These are phyloP conservation scores for Triglochin maritima DNA, from an alignment of 106 monocot species.

Conservation along the genomic window DNA sequence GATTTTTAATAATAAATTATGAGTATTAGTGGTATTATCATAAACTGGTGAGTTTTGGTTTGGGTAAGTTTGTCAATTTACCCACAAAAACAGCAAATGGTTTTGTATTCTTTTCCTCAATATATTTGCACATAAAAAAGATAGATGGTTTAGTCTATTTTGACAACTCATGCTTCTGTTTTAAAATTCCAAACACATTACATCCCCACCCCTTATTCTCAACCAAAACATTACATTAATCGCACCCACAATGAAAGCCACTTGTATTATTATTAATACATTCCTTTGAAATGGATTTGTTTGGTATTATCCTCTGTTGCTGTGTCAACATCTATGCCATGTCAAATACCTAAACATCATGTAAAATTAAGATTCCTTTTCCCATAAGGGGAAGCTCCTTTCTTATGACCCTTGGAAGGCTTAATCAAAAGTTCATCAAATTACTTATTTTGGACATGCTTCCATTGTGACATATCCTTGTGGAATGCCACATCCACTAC, in stretches of 20 bases:
- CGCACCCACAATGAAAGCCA: conserved; percentile 7
- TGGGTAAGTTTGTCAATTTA: background rate
- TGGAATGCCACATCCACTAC: background rate
- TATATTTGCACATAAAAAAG: background rate
- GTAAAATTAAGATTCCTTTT: conserved; percentile 11
- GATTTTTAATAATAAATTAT: too few relatives aligned
- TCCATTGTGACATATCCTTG: too few relatives aligned
- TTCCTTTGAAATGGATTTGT: conserved; percentile 11
- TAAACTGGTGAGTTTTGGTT: too few relatives aligned
- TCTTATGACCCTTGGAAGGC: background rate
- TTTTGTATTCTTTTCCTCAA: background rate
- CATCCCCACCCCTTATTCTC: background rate
- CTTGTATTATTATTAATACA: conserved; percentile 5
- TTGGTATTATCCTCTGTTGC: conserved; percentile 26
- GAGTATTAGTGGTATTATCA: too few relatives aligned
- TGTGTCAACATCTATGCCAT: conserved; percentile 33
- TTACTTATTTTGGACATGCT: background rate
- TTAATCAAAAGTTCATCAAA: background rate
- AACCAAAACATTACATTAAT: conserved; percentile 2
- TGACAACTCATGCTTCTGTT: conserved; percentile 1
- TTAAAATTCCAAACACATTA: background rate
- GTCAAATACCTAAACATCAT: conserved; percentile 24
- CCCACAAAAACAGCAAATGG: background rate
- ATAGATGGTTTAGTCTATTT: conserved; percentile 1
- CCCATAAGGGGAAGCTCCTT: conserved; percentile 1